Evolutionary conservation across 352 stramenopile genomes (phyloP), one percentile per base, ranked within the genome.

Genomic region (Globisporangium rhizosaccharum): DNA sequence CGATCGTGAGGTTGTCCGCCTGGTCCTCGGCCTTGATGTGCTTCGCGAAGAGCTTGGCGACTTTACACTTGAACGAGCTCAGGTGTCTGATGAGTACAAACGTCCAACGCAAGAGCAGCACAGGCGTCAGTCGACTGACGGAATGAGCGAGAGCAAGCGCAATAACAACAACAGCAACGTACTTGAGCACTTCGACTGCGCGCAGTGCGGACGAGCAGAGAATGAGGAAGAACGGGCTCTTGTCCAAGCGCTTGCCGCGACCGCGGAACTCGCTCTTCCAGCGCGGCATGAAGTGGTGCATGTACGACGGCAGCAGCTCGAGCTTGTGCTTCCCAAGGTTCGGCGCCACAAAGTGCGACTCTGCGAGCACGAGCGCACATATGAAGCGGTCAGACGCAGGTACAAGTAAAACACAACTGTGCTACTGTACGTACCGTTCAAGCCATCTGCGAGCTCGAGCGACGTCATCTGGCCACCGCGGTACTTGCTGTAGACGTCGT

Each of bases 41-140:
- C 63, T 98, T 98, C 50, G 79, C 88, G 73, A 98, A 98, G n/a
- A 98, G 78, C 70, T 98, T 98, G 46, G 88, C 93, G n/a, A 96
- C 76, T 26, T 92, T 90, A 59, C 94, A 88, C 63, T 97, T 93
- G 56, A 98, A 86, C 14, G 73, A 72, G 42, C 77, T 70, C 58
- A 95, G 66, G 56, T 87, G 75, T 56, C 82, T 91, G 58, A 36
- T 9, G 9, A 36, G 6, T 0, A 23, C 23, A 23, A 23, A 26
- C 47, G 11, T n/a, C 46, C 9, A 25, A 17, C 33, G 17, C n/a
- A 56, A 51, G n/a, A 10, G 42, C 44, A 49, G n/a, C 45, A 50
- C 10, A 3, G 45, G 23, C 18, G 26, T 20, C 7, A 50, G 10
- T 20, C 7, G 45, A 50, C 8, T 14, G 20, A 8, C 12, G 5